phyloP scores from a whole-genome alignment of 805 yeast species.

The Zygosaccharomyces bisporus region DNA sequence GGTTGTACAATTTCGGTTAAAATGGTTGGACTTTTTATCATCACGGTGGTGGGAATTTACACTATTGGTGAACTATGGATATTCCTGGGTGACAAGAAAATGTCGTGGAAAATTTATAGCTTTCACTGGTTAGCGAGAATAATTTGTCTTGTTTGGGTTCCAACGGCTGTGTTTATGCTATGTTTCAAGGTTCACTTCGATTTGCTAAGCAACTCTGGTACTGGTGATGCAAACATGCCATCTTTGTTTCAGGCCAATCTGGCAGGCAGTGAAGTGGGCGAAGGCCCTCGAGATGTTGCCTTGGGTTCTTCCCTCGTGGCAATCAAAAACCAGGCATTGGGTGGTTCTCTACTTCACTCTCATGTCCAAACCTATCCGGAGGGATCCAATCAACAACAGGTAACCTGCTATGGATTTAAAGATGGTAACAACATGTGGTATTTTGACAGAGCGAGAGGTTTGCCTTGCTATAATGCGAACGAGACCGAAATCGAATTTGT shows the following conservation, averaged over 20 bases:
- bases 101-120: constrained; percentile 48
- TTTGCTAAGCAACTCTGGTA: constrained; percentile 66
- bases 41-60: constrained; percentile 83
- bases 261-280: constrained; percentile 57
- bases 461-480: constrained; percentile 27
- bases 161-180: constrained; percentile 56
- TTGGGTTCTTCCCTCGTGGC: constrained; percentile 51
- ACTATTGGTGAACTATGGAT: constrained; percentile 86
- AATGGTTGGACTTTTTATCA: constrained; percentile 94
- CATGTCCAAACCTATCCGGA: constrained; percentile 83
- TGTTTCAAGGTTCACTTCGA: constrained; percentile 75
- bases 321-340: constrained; percentile 61
- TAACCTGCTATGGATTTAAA: constrained; percentile 87
- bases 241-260: constrained; percentile 79
- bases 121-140: constrained; percentile 67
- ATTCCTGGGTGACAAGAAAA: constrained; percentile 63
- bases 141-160: constrained; percentile 59
- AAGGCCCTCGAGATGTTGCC: constrained; percentile 70
- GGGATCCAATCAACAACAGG: constrained; percentile 91
- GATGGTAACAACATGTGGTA: constrained; percentile 84
- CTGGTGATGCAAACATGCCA: constrained; percentile 79
- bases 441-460: constrained; percentile 55
- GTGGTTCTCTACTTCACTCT: constrained; percentile 80
- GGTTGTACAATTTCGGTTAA: constrained; percentile 92
- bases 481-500: constrained; percentile 39